These are phyloP conservation scores for Phytophthora sp. DNA, from an alignment of 352 stramenopile species.

Conservation along the genomic window DNA sequence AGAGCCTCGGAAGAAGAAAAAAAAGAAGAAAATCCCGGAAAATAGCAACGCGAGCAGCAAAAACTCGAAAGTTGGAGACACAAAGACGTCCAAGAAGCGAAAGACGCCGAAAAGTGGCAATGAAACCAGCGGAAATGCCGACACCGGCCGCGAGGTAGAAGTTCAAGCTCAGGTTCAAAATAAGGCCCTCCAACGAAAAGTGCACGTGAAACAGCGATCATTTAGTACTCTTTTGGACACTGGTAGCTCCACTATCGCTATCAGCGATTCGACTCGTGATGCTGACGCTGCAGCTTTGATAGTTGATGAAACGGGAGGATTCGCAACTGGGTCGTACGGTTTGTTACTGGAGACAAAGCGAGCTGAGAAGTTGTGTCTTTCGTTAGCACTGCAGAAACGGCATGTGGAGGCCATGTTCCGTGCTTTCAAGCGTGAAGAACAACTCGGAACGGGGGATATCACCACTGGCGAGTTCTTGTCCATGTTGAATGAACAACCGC, in stretches of 20 bases:
- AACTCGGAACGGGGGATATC: conserved; percentile 53
- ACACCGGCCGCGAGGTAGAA: conserved; percentile 2
- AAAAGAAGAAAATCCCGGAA: conserved; percentile 20
- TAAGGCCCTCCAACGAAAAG: conserved; percentile 8
- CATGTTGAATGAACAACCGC: conserved; percentile 59
- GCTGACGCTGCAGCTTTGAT: neutral
- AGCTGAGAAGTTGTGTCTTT: conserved; percentile 60
- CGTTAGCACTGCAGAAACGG: conserved; percentile 48
- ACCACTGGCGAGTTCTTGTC: conserved; percentile 68
- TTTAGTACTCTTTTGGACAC: conserved; percentile 4
- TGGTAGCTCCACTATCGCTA: conserved; percentile 16
- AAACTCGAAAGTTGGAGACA: conserved; percentile 2
- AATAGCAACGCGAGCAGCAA: conserved; percentile 19
- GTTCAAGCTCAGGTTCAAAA: neutral
- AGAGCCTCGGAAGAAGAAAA: conserved; percentile 14
- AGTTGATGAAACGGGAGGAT: conserved; percentile 15
- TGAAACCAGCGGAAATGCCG: neutral
- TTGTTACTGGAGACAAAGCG: conserved; percentile 56
- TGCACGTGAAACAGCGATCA: conserved; percentile 20
- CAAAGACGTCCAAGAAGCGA: conserved; percentile 15
- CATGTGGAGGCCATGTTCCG: conserved; percentile 44
- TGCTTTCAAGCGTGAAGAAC: conserved; percentile 55
- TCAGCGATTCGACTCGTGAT: neutral
- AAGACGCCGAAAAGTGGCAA: neutral
- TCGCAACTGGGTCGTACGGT: conserved; percentile 53